Conservation (phyloP, 1,284 basidiomycete genomes). For the Termitomyces sp. region DNA sequence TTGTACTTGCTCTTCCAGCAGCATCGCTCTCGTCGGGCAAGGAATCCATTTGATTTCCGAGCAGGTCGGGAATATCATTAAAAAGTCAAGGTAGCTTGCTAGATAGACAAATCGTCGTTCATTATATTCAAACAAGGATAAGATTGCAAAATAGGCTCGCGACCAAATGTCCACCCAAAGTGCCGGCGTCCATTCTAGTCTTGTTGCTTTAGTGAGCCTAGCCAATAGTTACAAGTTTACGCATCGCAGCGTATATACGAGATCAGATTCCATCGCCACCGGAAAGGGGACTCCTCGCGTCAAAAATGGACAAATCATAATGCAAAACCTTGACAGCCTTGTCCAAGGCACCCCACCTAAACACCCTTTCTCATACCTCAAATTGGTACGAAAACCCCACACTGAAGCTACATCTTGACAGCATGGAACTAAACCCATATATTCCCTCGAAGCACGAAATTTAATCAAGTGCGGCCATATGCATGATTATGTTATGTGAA, state of each 20-base stretch:
- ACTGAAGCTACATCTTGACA: background rate
- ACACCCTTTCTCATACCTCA: background rate
- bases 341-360: background rate
- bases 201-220: background rate
- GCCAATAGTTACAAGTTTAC: background rate
- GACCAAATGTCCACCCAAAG: background rate
- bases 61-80: background rate
- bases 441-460: background rate
- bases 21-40: background rate
- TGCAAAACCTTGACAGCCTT: conserved; percentile 3
- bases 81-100: background rate
- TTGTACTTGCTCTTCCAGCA: background rate
- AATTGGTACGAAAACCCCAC: background rate
- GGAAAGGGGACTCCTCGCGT: background rate
- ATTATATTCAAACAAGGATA: background rate
- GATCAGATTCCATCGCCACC: conserved; percentile 6
- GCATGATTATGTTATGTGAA: background rate
- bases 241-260: background rate
- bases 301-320: background rate
- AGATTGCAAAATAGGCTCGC: conserved; percentile 1
- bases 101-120: background rate
- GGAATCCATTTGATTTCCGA: background rate
- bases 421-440: background rate
- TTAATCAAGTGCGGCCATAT: background rate
- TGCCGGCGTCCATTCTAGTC: background rate